These are phyloP conservation scores for Astrothelium macrocarpum DNA, from an alignment of 495 filamentous ascomycete species.

Conservation along the genomic window DNA sequence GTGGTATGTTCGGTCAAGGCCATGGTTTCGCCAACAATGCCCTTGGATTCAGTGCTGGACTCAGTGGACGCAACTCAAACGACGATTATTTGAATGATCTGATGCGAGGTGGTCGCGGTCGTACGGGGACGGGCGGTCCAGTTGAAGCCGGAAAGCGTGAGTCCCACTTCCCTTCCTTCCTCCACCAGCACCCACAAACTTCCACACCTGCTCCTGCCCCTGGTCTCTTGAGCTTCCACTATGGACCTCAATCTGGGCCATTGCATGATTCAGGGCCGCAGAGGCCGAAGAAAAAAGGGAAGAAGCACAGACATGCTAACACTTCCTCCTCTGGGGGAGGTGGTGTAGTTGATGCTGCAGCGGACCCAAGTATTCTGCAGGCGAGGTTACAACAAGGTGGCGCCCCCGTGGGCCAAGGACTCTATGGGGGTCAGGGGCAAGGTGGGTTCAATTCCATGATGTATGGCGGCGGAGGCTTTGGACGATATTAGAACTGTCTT, in stretches of 20 bases:
- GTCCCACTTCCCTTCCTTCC: conserved; percentile 69
- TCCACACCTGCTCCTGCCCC: conserved; percentile 82
- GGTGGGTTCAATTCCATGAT: conserved; percentile 97
- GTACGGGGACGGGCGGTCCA: conserved; percentile 49
- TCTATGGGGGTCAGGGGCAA: conserved; percentile 87
- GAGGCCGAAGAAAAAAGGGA: conserved; percentile 99
- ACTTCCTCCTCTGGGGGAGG: conserved; percentile 97
- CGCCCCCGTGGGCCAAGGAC: conserved; percentile 75
- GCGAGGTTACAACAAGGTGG: conserved; percentile 84
- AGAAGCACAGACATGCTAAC: conserved; percentile 99
- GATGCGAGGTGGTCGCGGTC: conserved; percentile 46
- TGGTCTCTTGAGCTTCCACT: conserved; percentile 76
- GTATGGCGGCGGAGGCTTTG: conserved; percentile 72
- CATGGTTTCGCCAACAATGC: conserved; percentile 62
- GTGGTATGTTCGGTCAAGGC: conserved; percentile 66
- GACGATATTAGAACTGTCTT: conserved; percentile 18
- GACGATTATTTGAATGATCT: conserved; percentile 75
- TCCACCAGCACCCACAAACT: conserved; percentile 73
- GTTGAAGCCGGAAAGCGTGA: conserved; percentile 88
- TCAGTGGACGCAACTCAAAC: conserved; percentile 54
- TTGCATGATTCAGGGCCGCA: conserved; percentile 73
- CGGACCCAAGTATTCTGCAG: conserved; percentile 96
- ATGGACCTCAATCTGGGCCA: conserved; percentile 72
- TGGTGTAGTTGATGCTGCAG: conserved; percentile 96
- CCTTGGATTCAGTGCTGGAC: conserved; percentile 6